A percentile compares a stretch with the other conserved stretches of the same genome.
These are phyloP conservation scores for Cucumis hystrix DNA, from an alignment of 306 rosid genomes.

Conservation along the genomic window DNA sequence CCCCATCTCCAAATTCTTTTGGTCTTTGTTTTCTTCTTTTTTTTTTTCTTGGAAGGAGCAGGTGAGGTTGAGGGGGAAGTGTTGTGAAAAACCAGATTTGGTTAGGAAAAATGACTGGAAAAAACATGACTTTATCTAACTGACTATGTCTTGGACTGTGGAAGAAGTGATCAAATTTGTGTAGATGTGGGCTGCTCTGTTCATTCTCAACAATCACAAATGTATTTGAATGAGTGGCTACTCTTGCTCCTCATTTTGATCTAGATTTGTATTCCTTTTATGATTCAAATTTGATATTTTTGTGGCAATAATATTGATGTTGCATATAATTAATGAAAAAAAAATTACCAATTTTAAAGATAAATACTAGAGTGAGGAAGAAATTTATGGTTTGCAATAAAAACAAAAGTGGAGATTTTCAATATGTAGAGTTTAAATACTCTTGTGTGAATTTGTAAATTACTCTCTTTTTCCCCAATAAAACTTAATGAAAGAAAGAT, in stretches of 20 bases:
- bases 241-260: background rate
- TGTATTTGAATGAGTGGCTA: background rate
- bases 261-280: background rate
- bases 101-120: background rate
- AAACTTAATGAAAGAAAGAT: background rate
- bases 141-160: background rate
- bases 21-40: background rate
- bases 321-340: background rate
- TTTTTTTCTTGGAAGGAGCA: background rate
- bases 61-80: conserved; percentile 9
- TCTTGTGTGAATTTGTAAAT: too few species aligned
- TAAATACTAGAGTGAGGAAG: background rate
- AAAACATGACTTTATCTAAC: conserved; percentile 4
- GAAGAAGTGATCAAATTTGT: conserved; percentile 1
- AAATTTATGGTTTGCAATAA: background rate
- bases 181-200: background rate
- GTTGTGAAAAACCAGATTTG: conserved; percentile 2
- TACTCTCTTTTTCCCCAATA: background rate
- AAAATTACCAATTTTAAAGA: background rate
- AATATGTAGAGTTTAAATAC: too few species aligned
- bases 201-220: background rate
- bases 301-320: background rate
- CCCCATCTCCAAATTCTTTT: conserved; percentile 4
- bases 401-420: background rate
- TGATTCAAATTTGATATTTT: background rate